Percentiles rank a stretch among this genome's conserved stretches.
These are phyloP conservation scores for Pichia sp. DNA, from an alignment of 1,139 yeast species.

Conservation along the genomic window DNA sequence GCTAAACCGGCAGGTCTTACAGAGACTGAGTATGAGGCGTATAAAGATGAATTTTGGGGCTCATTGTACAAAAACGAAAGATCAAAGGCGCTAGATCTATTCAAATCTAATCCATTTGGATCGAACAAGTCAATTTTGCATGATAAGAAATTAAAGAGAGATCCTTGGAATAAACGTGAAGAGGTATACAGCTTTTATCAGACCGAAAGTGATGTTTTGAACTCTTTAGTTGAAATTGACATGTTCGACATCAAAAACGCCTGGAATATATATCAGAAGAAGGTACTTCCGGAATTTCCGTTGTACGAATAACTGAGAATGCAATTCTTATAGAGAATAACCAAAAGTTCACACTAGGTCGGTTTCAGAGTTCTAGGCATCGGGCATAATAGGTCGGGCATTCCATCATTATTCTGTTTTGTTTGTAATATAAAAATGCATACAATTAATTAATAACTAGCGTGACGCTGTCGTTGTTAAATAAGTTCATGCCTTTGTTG, in stretches of 20 bases:
- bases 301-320: slow-evolving; percentile 5
- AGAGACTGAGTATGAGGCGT: slow-evolving; percentile 23
- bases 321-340: too few species aligned
- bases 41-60: slow-evolving; percentile 35
- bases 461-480: too few species aligned
- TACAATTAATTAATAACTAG: too few species aligned
- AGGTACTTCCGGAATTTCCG: slow-evolving; percentile 15
- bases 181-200: slow-evolving; percentile 13
- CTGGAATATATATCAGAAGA: slow-evolving; percentile 17
- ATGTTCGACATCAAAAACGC: slow-evolving; percentile 22
- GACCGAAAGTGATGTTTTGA: slow-evolving; percentile 17
- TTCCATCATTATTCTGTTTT: too few species aligned
- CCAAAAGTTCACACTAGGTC: too few species aligned
- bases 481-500: too few species aligned
- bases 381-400: too few species aligned
- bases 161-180: slow-evolving; percentile 47
- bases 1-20: slow-evolving; percentile 14
- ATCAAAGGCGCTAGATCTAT: slow-evolving; percentile 51
- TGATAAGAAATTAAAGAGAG: slow-evolving; percentile 46
- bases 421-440: too few species aligned
- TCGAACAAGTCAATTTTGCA: slow-evolving; percentile 37
- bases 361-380: too few species aligned
- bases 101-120: slow-evolving; percentile 62
- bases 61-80: slow-evolving; percentile 47
- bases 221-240: slow-evolving; percentile 22